Evolutionary conservation across 805 yeast species (phyloP), one percentile per base, ranked within the genome.

Genomic region (Cyberlindnera xishuangbannaensis): DNA sequence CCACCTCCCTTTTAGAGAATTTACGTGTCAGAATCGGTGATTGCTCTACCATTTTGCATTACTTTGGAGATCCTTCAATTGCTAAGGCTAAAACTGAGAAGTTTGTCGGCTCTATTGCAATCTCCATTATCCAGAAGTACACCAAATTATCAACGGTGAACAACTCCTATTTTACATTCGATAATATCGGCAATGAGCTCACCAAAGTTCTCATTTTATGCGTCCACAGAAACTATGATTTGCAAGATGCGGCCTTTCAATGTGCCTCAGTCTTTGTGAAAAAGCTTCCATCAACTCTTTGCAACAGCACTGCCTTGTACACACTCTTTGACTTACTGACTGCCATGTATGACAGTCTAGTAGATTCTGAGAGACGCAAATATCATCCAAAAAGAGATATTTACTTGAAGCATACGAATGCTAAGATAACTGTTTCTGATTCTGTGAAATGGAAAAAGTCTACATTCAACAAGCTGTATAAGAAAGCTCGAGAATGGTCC

Each of bases 1-100:
- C 97, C 0, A 69, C 95, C 0, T 65, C 81, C 4, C 69, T 87
- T 36, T 67, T 90, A 23, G 99, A 92, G 62, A 66, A 76, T 14
- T 64, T 86, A 32, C 69, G 99, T 39, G 83, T 83, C 15, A 75
- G 71, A 33, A 67, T 81, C 7, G 97, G 97, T 11, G 79, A 81
- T 43, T 82, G 95, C 44, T 78, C 94, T 0, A 76, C 78, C n/a
- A 64, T 77, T 22, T 67, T 90, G 34, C 67, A 70, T 25, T 92
- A 92, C 59, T 80, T 82, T 46, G 82, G 92, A 2, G 97, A 92
- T 51, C 92, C 95, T 3, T 80, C 94, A 0, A 67, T 85, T 42
- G 65, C 70, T 23, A 72, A 83, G 23, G 70, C 77, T 23, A 84
- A 79, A 8, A 71, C 86, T 11, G 83, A 79, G 34, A 78, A 71